phyloP scores from a whole-genome alignment of 1,139 yeast species.

The Debaryomycetaceae sp. region DNA sequence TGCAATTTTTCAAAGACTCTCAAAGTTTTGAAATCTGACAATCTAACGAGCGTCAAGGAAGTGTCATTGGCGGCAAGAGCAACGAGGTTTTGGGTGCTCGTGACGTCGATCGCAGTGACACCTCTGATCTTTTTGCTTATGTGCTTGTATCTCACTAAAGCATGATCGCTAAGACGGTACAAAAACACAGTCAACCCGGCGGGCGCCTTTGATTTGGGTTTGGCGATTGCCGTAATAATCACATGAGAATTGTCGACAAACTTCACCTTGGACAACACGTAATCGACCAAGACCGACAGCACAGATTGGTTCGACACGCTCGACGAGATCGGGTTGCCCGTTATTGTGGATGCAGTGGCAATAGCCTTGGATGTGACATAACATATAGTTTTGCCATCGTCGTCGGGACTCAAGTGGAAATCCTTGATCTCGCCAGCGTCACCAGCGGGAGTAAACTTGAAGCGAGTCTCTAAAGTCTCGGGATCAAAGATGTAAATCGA shows the following conservation, averaged over 20 bases:
- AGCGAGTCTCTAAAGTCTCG: conserved; percentile 38
- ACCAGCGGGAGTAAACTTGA: conserved; percentile 14
- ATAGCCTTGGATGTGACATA: conserved; percentile 53
- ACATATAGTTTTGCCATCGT: conserved; percentile 49
- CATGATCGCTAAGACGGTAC: conserved; percentile 39
- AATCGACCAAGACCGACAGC: conserved; percentile 25
- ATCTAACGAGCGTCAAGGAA: conserved; percentile 54
- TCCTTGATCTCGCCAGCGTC: conserved; percentile 24
- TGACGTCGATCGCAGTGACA: conserved; percentile 65
- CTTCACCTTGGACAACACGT: conserved; percentile 53
- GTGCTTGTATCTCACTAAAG: conserved; percentile 37
- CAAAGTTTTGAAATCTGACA: conserved; percentile 46
- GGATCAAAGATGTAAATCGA: conserved; percentile 57
- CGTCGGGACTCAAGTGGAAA: conserved; percentile 27
- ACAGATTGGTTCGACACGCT: conserved; percentile 20
- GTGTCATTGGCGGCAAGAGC: conserved; percentile 78
- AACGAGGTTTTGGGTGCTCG: conserved; percentile 41
- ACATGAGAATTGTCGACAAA: conserved; percentile 52
- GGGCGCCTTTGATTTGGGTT: conserved; percentile 19
- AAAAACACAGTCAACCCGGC: conserved; percentile 32
- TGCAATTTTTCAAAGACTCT: conserved; percentile 61
- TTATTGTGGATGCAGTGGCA: conserved; percentile 47
- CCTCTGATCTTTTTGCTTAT: conserved; percentile 56
- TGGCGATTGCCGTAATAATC: conserved; percentile 52
- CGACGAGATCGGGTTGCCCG: conserved; percentile 37